Evolutionary conservation across 148 eudicot genomes (phyloP), one percentile per base, ranked within the genome.

Genomic region (Mesembryanthemum crystallinum): DNA sequence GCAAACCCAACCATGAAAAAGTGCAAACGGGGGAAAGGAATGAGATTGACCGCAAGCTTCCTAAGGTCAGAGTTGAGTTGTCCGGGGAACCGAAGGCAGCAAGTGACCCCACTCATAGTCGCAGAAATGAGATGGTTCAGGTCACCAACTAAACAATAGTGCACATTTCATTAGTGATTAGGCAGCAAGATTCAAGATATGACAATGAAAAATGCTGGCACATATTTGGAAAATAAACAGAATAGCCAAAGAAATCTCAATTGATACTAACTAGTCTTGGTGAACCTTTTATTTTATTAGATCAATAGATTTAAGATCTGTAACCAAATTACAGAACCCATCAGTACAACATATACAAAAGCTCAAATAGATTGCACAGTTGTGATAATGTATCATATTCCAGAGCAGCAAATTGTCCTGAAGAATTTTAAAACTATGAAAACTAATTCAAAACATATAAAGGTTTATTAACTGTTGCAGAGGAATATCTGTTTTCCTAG

Each of bases 11-110:
- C 71, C 71, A 79, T 79, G 73, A 79, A 79, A 62, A 79, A 79
- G 75, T 79, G 82, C 30, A 80, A 75, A 62, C 82, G 82, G 13
- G 82, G 82, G 82, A 80, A 80, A 2, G 82, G 82, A 64, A 80
- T 80, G 37, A 80, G 78, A 28, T 80, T 80, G 10, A 80, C 82
- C 13, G 82, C 82, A 0, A 80, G 82, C 45, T 79, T 79, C 32
- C 82, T 73, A 6, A 80, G 79, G 43, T 80, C 82, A 1, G 82
- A 80, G 75, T 80, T 80, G 65, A 80, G 71, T 29, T 67, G 71
- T 67, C 71, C 71, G 2, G 82, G 82, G 77, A 80, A 80, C 18
- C 82, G 78, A 64, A 80, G 82, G 58, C 82, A 80, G 71, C 82
- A 80, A 20, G 82, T 80, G 0, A 80, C 82, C 20, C 82, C 82